A percentile compares a stretch with the other conserved stretches of the same genome.
These are phyloP conservation scores for Tetracladium setigerum DNA, from an alignment of 495 filamentous ascomycete genomes.

Conservation along the genomic window DNA sequence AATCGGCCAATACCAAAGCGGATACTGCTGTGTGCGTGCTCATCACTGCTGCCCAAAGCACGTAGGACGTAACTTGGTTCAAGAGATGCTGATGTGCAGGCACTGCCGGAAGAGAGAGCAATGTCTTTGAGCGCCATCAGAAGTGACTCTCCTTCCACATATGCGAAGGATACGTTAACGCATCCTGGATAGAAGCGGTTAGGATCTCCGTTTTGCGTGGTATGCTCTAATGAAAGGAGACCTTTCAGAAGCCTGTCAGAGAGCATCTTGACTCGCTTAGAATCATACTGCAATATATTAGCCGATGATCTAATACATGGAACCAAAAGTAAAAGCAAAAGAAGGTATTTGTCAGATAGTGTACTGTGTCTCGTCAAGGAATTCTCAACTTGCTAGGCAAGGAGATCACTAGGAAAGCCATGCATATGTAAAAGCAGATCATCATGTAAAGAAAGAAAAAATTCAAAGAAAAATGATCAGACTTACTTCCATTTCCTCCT, in stretches of 20 bases:
- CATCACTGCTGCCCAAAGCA: conserved; percentile 89
- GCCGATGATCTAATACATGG: conserved; percentile 16
- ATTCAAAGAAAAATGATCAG: conserved; percentile 1
- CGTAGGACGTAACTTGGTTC: conserved; percentile 95
- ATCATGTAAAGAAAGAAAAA: conserved; percentile 36
- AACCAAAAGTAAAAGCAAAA: neutral
- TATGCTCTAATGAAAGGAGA: conserved; percentile 85
- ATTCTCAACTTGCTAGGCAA: conserved; percentile 24
- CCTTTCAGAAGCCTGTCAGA: conserved; percentile 78
- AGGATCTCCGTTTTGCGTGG: conserved; percentile 80
- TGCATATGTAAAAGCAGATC: conserved; percentile 64
- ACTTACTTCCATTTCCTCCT: conserved; percentile 83
- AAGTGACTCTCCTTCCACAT: conserved; percentile 94
- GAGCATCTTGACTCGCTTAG: conserved; percentile 68
- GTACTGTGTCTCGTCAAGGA: conserved; percentile 24
- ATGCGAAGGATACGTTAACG: conserved; percentile 97
- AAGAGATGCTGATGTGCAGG: conserved; percentile 92
- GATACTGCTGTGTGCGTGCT: conserved; percentile 96
- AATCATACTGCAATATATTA: conserved; percentile 68
- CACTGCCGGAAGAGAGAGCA: conserved; percentile 91
- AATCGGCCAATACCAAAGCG: conserved; percentile 96
- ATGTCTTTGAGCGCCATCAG: conserved; percentile 98
- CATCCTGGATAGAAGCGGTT: conserved; percentile 87
- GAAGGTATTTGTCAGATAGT: conserved; percentile 16
- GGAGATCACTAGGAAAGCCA: conserved; percentile 54